A percentile compares a stretch with the other conserved stretches of the same genome.
Conservation (phyloP, 352 stramenopile genomes). For the Phytophthora fragariae region DNA sequence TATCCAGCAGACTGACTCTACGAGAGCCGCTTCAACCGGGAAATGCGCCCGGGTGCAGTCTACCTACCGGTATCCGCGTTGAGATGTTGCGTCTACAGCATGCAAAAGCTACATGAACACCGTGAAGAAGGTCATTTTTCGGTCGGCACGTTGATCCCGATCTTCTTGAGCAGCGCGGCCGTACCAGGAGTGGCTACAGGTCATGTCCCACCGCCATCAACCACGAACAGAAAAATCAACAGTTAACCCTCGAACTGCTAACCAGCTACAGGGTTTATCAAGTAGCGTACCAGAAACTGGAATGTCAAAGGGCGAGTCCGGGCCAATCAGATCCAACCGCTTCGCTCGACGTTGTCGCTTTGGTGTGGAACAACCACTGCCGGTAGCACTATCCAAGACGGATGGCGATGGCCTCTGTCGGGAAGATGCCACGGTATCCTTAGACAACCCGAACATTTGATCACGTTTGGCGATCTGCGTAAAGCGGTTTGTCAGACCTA, state of each 20-base stretch:
- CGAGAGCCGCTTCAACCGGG: slow-evolving; percentile 5
- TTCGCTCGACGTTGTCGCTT: slow-evolving; percentile 29
- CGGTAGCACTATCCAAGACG: slow-evolving; percentile 6
- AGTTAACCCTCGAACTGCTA: not conserved
- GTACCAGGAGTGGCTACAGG: slow-evolving; percentile 48
- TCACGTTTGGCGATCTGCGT: slow-evolving; percentile 53
- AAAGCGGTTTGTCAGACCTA: slow-evolving; percentile 17
- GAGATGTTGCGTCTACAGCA: slow-evolving; percentile 7
- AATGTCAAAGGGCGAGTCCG: slow-evolving; percentile 45
- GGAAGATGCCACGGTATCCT: not conserved
- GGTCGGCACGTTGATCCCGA: slow-evolving; percentile 49
- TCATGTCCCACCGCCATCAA: slow-evolving; percentile 9
- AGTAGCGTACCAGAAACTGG: slow-evolving; percentile 50
- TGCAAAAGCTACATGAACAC: not conserved
- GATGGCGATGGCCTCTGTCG: slow-evolving; percentile 15
- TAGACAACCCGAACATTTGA: slow-evolving; percentile 30
- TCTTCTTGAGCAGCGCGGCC: slow-evolving; percentile 50
- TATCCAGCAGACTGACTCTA: slow-evolving; percentile 13
- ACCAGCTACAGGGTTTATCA: not conserved
- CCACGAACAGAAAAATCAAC: slow-evolving; percentile 17
- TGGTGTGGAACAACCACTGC: slow-evolving; percentile 20
- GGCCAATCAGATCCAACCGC: slow-evolving; percentile 9
- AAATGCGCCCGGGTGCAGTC: slow-evolving; percentile 9
- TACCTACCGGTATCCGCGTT: not conserved
- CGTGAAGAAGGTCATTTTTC: slow-evolving; percentile 26